phyloP scores from a whole-genome alignment of 345 rosid species.

The Crucihimalaya himalaica region DNA sequence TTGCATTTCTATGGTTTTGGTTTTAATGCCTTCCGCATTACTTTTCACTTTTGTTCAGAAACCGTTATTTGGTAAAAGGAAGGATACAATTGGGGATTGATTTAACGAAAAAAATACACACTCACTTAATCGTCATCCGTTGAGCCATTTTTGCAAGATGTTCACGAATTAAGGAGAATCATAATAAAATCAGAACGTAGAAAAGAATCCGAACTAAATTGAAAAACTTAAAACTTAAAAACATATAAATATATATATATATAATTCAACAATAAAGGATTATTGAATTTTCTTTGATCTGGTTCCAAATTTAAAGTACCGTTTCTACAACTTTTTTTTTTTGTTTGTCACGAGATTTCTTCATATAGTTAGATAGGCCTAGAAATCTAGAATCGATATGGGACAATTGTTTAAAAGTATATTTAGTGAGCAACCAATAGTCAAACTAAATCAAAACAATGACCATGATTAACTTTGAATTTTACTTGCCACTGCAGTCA shows the following conservation, averaged over 20 bases:
- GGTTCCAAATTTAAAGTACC: too few species aligned
- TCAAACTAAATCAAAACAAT: neutral
- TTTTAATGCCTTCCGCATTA: neutral
- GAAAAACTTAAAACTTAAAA: too few species aligned
- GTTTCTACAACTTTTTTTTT: too few species aligned
- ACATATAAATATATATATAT: too few species aligned
- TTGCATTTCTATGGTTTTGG: neutral
- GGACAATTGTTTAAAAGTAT: neutral
- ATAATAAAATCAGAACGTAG: too few species aligned
- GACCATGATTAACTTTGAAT: neutral
- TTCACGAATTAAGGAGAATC: too few species aligned
- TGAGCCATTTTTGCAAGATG: neutral
- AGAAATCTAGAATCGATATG: neutral
- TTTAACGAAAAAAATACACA: neutral
- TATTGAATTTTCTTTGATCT: too few species aligned
- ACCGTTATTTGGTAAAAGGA: neutral
- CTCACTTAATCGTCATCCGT: neutral
- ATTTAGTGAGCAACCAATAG: neutral
- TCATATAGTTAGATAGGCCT: too few species aligned
- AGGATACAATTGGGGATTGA: neutral
- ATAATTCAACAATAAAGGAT: too few species aligned
- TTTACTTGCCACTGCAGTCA: neutral
- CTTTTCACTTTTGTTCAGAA: neutral
- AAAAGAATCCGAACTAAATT: too few species aligned
- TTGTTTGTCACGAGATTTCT: neutral